Base-by-base conservation (phyloP, 2,329 filamentous ascomycete genomes). In the Fusarium anthophilum region DNA sequence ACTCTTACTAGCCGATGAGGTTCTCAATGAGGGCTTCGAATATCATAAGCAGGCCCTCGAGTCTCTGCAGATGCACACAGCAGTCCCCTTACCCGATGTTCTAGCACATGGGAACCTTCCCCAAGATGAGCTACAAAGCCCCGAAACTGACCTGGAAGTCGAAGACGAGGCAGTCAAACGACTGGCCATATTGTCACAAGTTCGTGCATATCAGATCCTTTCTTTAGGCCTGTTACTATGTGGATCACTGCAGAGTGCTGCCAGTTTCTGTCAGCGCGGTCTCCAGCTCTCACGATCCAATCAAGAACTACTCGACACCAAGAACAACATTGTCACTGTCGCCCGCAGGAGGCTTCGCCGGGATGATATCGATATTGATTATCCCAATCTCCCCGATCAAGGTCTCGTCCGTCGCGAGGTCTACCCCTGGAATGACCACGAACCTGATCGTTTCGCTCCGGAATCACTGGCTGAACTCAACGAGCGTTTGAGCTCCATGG, bases 1-100 rank as follows among this genome's bases (percentile, higher is more conserved):
- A 3, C 87, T 98, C n/a, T 89, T 98, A 8, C 85, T 99, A 53
- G 89, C 93, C 22, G 96, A 98, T 79, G 94, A 96, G 74, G 88
- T 94, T 41, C 83, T 87, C 72, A 92, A 96, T 63, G 93, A 96
- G 70, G 89, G 90, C 44, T 95, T 93, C 76, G 94, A 98, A 81
- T 97, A 95, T 78, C 92, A 96, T 79, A 91, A 94, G 22, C 84
- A 89, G 76, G 91, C 92, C 14, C 75, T 87, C 12, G 88, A 89
- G 58, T 85, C 87, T 15, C 82, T 92, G 54, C 75, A 76, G 61
- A 81, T 78, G 74, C 77, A 80, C 45, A 63, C 77, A 12, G 78
- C 79, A 28, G 79, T 81, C 6, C 79, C 82, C 2, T 68, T 85
- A 12, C 85, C 86, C 9, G 83, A 85, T 24, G 83, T 89, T 20